Base-by-base conservation (phyloP, 2,329 filamentous ascomycete genomes). In the Aspergillus cejpii region DNA sequence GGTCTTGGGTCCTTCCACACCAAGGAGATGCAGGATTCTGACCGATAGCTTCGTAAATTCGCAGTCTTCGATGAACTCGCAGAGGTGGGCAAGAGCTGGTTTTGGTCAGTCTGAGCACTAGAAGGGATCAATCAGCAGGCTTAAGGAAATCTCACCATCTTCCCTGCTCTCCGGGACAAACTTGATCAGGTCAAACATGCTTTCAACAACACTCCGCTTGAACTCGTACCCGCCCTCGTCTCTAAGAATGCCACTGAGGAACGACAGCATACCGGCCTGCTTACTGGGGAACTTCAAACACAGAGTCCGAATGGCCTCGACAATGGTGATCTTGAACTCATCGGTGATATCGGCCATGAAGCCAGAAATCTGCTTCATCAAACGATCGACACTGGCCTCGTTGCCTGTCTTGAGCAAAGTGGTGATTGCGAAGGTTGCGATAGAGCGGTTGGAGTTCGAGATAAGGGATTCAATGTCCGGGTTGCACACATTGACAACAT, bases 261-360 rank as follows among this genome's bases (percentile, higher is more conserved):
- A 98, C 40, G 87, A 82, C 41, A 98, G 82, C 90, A 98, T 97
- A 51, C 89, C 90, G 37, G 91, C 91, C 71, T 98, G 92, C 74
- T 98, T 98, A 73, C 81, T 90, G 26, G 92, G 92, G 73, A 98
- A 98, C 72, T 98, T 98, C 57, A 98, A 76, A 66, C 91, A 97
- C 31, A 98, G 74, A 3, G 92, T 97, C 49, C 92, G 85, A 62
- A 98, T 96, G 33, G 92, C 92, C 69, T 98, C 92, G 34, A 98
- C 91, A 60, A 98, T 95, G n/a, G 92, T 98, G 56, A 98, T 95
- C 77, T 97, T 98, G 77, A 98, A 98, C 69, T 98, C 92, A 63
- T 98, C 92, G 5, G 91, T 96, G 55, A 97, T 97, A 69, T 97
- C 92, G 3, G 90, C 87, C 92, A 98, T 97, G 74, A 98, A 96